Evolutionary conservation across 495 filamentous ascomycete species (phyloP).

Genomic region (Daldinia concentrica): DNA sequence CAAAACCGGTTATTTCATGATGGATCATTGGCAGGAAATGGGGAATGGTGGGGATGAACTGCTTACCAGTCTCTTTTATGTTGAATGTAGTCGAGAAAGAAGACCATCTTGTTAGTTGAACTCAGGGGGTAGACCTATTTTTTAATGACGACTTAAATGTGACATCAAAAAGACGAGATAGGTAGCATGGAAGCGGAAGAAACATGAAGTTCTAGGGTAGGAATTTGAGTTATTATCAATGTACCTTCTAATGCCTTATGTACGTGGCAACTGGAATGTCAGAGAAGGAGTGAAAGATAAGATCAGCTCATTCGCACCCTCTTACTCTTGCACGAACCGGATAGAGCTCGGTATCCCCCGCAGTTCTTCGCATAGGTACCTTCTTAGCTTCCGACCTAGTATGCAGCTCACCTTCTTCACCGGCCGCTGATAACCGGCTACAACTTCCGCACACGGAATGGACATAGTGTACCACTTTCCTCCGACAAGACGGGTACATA

Average conservation of each 20-base stretch:
- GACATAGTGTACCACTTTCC: neutral
- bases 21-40: neutral
- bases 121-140: neutral
- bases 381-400: too few relatives aligned
- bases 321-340: constrained; percentile 10
- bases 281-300: constrained; percentile 27
- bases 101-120: constrained; percentile 52
- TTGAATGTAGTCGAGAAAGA: constrained; percentile 66
- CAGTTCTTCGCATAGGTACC: constrained; percentile 28
- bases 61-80: constrained; percentile 68
- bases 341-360: constrained; percentile 25
- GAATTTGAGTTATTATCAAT: constrained; percentile 19
- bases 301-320: constrained; percentile 13
- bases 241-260: neutral
- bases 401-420: constrained; percentile 36
- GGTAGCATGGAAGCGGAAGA: constrained; percentile 6
- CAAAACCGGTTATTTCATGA: constrained; percentile 5
- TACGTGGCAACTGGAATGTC: constrained; percentile 26
- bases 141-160: neutral
- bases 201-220: constrained; percentile 4
- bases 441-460: constrained; percentile 36
- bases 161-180: constrained; percentile 11
- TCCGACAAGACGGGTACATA: neutral
- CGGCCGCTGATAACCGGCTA: constrained; percentile 42
- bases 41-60: neutral